A percentile compares a stretch with the other conserved stretches of the same genome.
phyloP scores from a whole-genome alignment of 495 filamentous ascomycete species.

The Hyphodiscus hymeniophilus region DNA sequence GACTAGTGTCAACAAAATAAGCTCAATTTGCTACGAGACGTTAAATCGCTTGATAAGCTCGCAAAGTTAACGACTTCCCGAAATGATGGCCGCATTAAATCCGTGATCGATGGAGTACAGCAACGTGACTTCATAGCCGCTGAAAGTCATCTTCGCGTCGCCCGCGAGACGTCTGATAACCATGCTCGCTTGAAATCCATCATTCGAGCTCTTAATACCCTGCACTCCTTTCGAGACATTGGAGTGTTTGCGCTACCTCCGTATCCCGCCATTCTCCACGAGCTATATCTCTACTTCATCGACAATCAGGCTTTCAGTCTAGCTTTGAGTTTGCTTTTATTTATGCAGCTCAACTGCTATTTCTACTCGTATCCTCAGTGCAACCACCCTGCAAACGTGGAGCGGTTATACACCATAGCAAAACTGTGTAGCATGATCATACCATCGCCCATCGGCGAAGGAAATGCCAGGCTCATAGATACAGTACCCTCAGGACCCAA shows the following conservation, averaged over 20 bases:
- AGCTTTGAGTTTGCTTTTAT: conserved; percentile 10
- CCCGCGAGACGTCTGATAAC: too few species aligned
- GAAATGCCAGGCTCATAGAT: background rate
- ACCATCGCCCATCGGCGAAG: too few species aligned
- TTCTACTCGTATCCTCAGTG: conserved; percentile 7
- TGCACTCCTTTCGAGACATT: background rate
- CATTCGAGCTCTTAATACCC: too few species aligned
- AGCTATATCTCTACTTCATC: conserved; percentile 13
- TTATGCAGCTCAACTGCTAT: conserved; percentile 12
- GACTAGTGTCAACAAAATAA: too few species aligned
- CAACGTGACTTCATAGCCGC: too few species aligned
- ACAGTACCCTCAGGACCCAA: background rate
- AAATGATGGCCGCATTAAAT: too few species aligned
- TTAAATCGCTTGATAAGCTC: too few species aligned
- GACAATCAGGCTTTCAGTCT: background rate
- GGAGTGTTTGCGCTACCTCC: conserved; percentile 8
- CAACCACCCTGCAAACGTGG: conserved; percentile 7
- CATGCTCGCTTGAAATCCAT: too few species aligned
- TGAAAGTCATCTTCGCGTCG: too few species aligned
- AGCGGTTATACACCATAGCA: conserved; percentile 8
- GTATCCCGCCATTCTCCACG: conserved; percentile 11
- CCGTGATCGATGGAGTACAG: too few species aligned
- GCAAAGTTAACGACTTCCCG: too few species aligned
- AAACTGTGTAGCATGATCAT: conserved; percentile 3
- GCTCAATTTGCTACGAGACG: too few species aligned